Percentiles rank a stretch among this genome's conserved stretches.
Conservation (phyloP, 768 basidiomycete genomes). For the Galerina sulciceps region DNA sequence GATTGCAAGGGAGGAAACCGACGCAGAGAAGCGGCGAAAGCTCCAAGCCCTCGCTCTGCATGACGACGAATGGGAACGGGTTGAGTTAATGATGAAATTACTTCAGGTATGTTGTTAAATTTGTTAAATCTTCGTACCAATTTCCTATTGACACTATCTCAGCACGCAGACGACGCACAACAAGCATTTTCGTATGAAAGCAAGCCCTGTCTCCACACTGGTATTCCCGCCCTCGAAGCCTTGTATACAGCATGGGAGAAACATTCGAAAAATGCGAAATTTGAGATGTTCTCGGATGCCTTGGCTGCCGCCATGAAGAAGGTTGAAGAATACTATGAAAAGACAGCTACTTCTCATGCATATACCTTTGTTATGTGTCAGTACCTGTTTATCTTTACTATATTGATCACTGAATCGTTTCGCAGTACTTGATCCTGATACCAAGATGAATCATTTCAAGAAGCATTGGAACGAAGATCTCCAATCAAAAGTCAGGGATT, state of each 20-base stretch:
- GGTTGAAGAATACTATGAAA: constrained; percentile 29
- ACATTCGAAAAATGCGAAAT: constrained; percentile 11
- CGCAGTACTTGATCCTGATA: not conserved
- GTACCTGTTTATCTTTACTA: not conserved
- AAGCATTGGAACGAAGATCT: not conserved
- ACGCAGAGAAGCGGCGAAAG: constrained; percentile 2
- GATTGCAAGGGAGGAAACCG: not conserved
- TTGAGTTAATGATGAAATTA: constrained; percentile 9
- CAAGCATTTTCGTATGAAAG: constrained; percentile 19
- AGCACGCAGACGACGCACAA: constrained; percentile 9
- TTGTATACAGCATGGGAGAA: constrained; percentile 25
- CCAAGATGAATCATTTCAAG: constrained; percentile 1
- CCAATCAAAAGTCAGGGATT: too few relatives aligned
- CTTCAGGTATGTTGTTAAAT: not conserved
- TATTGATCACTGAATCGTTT: not conserved
- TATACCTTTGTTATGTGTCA: constrained; percentile 28
- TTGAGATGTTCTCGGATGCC: constrained; percentile 17
- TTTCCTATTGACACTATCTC: not conserved
- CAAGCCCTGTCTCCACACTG: constrained; percentile 23
- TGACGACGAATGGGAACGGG: constrained; percentile 9
- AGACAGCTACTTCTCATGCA: constrained; percentile 26
- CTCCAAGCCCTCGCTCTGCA: not conserved
- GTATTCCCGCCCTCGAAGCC: constrained; percentile 23
- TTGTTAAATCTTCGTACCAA: not conserved
- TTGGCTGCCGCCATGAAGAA: constrained; percentile 21